Evolutionary conservation across 352 stramenopile species (phyloP).

Genomic region (Halophytophthora batemanensis): DNA sequence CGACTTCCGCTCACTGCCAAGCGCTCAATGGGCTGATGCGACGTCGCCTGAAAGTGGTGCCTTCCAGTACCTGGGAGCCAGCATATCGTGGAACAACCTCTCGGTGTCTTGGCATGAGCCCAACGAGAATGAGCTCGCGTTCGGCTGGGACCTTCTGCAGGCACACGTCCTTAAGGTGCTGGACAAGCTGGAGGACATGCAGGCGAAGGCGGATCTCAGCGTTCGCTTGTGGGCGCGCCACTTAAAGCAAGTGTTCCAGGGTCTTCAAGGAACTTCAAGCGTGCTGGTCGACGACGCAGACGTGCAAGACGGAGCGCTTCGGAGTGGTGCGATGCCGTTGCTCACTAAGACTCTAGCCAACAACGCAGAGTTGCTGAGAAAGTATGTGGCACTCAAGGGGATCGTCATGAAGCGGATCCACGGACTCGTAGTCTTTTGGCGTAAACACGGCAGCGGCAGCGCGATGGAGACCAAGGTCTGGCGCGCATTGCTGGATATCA

Average conservation of each 20-base stretch:
- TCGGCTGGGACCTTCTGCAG: constrained; percentile 53
- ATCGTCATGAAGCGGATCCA: constrained; percentile 39
- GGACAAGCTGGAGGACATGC: constrained; percentile 22
- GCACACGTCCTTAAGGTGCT: constrained; percentile 40
- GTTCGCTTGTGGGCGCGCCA: constrained; percentile 47
- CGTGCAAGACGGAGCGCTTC: constrained; percentile 22
- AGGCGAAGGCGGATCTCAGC: constrained; percentile 22
- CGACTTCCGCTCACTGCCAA: constrained; percentile 60
- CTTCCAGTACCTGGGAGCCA: constrained; percentile 59
- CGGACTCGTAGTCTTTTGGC: constrained; percentile 50
- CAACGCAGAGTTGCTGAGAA: constrained; percentile 30
- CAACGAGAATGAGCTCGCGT: constrained; percentile 44
- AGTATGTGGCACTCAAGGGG: constrained; percentile 39
- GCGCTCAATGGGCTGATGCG: constrained; percentile 38
- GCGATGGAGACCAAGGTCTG: constrained; percentile 61
- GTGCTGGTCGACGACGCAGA: constrained; percentile 44
- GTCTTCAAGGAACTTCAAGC: constrained; percentile 44
- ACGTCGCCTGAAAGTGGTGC: constrained; percentile 36
- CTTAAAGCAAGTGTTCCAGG: constrained; percentile 42
- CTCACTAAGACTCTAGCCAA: constrained; percentile 28
- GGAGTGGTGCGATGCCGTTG: constrained; percentile 38
- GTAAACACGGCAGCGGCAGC: constrained; percentile 30
- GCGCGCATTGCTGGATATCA: constrained; percentile 40
- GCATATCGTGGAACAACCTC: constrained; percentile 50
- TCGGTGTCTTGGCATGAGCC: constrained; percentile 63